These are phyloP conservation scores for Tuber microsphaerosporum DNA, from an alignment of 495 filamentous ascomycete species.

Conservation along the genomic window DNA sequence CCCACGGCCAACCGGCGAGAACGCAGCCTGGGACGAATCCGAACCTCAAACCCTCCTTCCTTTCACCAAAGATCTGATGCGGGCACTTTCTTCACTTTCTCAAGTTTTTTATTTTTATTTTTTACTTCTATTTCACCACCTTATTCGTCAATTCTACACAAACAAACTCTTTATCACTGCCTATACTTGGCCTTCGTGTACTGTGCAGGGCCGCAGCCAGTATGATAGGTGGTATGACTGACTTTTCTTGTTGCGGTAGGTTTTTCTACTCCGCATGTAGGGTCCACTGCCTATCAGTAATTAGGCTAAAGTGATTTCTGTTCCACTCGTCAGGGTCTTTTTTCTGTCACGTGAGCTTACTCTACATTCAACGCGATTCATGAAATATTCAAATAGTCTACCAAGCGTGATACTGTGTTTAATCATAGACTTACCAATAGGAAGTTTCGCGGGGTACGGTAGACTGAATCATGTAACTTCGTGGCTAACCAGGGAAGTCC, in stretches of 20 bases:
- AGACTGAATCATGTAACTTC: not conserved
- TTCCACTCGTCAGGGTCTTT: not conserved
- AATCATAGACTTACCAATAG: not conserved
- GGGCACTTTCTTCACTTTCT: not conserved
- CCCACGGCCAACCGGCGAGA: not conserved
- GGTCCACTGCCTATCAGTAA: not conserved
- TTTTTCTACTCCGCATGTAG: not conserved
- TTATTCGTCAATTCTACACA: not conserved
- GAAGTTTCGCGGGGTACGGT: not conserved
- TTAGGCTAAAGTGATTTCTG: not conserved
- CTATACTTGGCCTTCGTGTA: not conserved
- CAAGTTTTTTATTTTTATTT: not conserved
- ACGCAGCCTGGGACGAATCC: not conserved
- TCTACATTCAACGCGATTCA: not conserved
- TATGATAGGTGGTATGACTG: not conserved
- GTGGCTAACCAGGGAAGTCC: not conserved
- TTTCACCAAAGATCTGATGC: not conserved
- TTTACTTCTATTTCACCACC: not conserved
- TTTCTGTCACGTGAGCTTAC: not conserved
- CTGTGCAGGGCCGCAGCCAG: not conserved
- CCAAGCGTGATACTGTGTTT: not conserved
- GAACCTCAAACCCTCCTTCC: not conserved
- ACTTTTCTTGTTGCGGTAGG: not conserved
- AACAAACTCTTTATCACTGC: not conserved
- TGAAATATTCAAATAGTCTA: not conserved